Evolutionary conservation across 2,329 filamentous ascomycete genomes (phyloP).

Genomic region (Pleoardoris graminearum): DNA sequence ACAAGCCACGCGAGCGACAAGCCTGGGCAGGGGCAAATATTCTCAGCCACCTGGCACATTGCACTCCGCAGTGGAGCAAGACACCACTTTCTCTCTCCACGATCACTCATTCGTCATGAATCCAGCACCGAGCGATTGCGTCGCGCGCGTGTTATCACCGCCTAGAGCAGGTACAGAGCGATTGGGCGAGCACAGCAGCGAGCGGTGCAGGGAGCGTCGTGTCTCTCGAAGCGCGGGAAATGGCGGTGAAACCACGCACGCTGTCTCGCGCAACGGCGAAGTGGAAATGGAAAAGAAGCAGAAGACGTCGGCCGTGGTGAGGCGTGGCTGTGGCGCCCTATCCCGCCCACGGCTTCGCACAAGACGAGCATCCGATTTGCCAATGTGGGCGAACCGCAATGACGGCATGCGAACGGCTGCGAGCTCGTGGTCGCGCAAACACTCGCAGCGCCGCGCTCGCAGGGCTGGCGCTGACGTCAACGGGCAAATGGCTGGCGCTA

Average conservation of each 20-base stretch:
- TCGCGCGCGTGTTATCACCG: no score
- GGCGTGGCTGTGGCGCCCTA: not conserved
- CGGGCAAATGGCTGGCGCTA: not conserved
- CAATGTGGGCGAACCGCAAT: constrained; percentile 1
- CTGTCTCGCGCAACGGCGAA: not conserved
- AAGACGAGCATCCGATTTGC: not conserved
- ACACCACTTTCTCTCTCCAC: no score
- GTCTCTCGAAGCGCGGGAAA: not conserved
- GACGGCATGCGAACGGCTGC: constrained; percentile 8
- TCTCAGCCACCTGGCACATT: no score
- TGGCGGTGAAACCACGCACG: constrained; percentile 9
- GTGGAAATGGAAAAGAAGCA: not conserved
- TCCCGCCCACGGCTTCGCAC: no score
- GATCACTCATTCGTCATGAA: no score
- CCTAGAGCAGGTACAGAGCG: no score
- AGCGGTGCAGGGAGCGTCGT: not conserved
- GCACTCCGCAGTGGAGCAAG: no score
- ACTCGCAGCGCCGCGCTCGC: not conserved
- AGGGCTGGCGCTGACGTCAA: constrained; percentile 2
- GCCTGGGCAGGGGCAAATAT: no score
- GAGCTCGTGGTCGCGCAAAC: not conserved
- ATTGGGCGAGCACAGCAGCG: not conserved
- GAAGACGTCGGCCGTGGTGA: no score
- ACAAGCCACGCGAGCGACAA: no score
- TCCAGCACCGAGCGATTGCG: no score